A percentile compares a stretch with the other conserved stretches of the same genome.
These are phyloP conservation scores for Mycosphaerelloides madeirae DNA, from an alignment of 2,329 filamentous ascomycete genomes.

Conservation along the genomic window DNA sequence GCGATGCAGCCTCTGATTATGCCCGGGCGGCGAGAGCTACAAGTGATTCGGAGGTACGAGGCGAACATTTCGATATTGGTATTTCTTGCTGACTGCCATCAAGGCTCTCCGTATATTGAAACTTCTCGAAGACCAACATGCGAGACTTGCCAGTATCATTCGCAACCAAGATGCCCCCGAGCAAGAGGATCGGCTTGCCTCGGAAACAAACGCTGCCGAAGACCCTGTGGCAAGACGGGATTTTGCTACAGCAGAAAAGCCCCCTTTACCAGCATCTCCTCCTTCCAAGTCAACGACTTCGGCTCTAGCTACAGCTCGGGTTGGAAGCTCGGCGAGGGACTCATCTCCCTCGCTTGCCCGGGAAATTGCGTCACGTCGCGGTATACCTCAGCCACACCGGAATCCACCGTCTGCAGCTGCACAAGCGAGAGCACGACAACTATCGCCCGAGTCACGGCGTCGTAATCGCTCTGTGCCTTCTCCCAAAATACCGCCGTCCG, in stretches of 20 bases:
- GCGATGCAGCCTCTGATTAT: constrained; percentile 83
- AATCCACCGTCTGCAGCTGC: constrained; percentile 24
- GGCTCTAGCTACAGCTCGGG: constrained; percentile 21
- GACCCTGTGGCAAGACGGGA: constrained; percentile 40
- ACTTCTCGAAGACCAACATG: constrained; percentile 84
- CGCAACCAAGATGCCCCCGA: constrained; percentile 52
- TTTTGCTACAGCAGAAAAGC: constrained; percentile 35
- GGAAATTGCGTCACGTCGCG: constrained; percentile 36
- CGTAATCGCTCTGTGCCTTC: constrained; percentile 11
- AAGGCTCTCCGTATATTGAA: constrained; percentile 79
- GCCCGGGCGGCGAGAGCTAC: constrained; percentile 73
- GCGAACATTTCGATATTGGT: background rate
- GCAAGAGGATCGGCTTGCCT: background rate
- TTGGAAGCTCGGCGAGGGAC: constrained; percentile 27
- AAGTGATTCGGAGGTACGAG: constrained; percentile 51
- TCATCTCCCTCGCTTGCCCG: constrained; percentile 34
- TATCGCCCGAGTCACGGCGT: constrained; percentile 29
- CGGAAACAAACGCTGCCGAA: constrained; percentile 6
- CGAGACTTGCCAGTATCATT: constrained; percentile 74
- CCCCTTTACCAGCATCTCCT: constrained; percentile 1
- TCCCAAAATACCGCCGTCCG: constrained; percentile 26
- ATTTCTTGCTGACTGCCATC: constrained; percentile 38
- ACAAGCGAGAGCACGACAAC: constrained; percentile 26
- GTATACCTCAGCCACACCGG: constrained; percentile 29
- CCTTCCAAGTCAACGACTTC: constrained; percentile 17